Conservation (phyloP, 2,329 filamentous ascomycete genomes). For the Colletotrichum echinochloae region DNA sequence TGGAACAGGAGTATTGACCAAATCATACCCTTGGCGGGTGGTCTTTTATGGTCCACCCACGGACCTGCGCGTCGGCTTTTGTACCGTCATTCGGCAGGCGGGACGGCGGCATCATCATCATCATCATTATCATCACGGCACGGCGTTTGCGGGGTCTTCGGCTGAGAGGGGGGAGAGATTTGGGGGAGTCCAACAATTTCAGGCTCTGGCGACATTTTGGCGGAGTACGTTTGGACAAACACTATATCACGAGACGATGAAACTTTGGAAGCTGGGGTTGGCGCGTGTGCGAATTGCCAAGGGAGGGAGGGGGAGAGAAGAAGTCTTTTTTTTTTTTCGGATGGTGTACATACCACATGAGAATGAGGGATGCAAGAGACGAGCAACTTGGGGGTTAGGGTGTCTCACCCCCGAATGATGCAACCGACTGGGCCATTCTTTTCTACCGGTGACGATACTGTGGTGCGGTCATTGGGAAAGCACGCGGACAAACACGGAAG, state of each 20-base stretch:
- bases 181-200: slow-evolving; percentile 7
- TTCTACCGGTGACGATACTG: too few species aligned
- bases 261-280: neutral
- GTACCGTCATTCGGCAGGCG: slow-evolving; percentile 19
- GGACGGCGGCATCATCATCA: slow-evolving; percentile 35
- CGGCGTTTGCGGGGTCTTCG: slow-evolving; percentile 37
- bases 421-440: neutral
- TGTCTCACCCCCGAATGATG: neutral
- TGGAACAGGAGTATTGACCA: neutral
- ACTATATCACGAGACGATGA: slow-evolving; percentile 19
- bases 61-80: slow-evolving; percentile 30
- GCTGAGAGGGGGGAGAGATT: slow-evolving; percentile 1
- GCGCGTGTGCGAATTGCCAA: slow-evolving; percentile 4
- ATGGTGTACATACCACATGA: slow-evolving; percentile 7
- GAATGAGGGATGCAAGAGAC: slow-evolving; percentile 19
- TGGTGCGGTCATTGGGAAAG: too few species aligned
- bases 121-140: slow-evolving; percentile 39
- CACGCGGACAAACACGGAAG: too few species aligned
- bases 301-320: neutral
- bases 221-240: slow-evolving; percentile 31
- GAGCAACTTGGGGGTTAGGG: slow-evolving; percentile 17
- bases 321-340: neutral
- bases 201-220: slow-evolving; percentile 32
- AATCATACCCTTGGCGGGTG: slow-evolving; percentile 10
- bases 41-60: slow-evolving; percentile 15